Conservation (phyloP, 306 rosid species). For the Arachis stenosperma region DNA sequence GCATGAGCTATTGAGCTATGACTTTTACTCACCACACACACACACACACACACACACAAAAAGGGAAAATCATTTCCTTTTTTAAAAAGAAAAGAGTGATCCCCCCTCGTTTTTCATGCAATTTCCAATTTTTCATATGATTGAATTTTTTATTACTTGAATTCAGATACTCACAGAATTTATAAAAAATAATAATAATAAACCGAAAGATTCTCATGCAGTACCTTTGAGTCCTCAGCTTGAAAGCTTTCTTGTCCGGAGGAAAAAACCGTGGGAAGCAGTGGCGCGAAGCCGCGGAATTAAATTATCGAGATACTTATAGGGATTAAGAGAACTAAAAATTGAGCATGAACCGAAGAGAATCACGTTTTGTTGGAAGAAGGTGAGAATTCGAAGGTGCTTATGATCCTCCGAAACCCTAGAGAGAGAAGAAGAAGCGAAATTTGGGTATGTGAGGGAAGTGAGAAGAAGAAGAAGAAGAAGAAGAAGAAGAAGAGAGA, state of each 20-base stretch:
- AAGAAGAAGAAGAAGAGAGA: background rate
- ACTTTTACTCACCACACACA: background rate
- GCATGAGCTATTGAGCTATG: slow-evolving; percentile 12
- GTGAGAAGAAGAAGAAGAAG: background rate
- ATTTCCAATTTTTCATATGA: background rate
- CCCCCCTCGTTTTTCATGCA: background rate
- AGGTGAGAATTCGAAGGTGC: background rate
- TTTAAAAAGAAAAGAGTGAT: background rate
- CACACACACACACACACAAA: too few species aligned
- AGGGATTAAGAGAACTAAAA: background rate
- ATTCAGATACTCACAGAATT: background rate
- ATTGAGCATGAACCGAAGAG: background rate
- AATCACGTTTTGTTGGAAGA: background rate
- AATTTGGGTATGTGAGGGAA: background rate
- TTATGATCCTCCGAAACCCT: background rate
- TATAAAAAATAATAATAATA: background rate
- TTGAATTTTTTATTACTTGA: background rate
- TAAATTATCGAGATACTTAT: background rate
- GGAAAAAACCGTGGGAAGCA: background rate
- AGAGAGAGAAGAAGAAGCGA: background rate
- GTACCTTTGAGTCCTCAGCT: background rate
- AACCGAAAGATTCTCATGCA: background rate
- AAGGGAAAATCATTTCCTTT: too few species aligned
- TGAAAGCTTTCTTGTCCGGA: background rate
- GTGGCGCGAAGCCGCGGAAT: background rate